Percentiles rank a stretch among this genome's conserved stretches.
Conservation (phyloP, 2,329 filamentous ascomycete genomes). For the Fusarium scirpi region DNA sequence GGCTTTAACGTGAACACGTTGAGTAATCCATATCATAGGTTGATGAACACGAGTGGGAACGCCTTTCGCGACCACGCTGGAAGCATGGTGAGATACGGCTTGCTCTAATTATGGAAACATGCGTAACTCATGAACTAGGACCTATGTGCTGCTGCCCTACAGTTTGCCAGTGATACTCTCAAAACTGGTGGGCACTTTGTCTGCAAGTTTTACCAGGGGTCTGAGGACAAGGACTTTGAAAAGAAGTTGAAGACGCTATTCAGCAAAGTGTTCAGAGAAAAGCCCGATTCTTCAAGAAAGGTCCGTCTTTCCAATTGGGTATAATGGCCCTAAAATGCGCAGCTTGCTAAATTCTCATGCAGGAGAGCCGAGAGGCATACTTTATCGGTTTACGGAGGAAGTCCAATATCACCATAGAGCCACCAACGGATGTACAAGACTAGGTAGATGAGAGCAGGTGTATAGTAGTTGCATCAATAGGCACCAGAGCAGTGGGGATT, state of each 20-base stretch:
- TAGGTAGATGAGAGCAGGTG: background rate
- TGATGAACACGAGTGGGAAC: slow-evolving; percentile 98
- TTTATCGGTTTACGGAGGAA: slow-evolving; percentile 85
- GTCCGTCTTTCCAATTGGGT: slow-evolving; percentile 60
- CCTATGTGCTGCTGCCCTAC: slow-evolving; percentile 85
- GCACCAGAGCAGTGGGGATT: background rate
- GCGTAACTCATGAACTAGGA: slow-evolving; percentile 67
- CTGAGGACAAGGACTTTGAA: slow-evolving; percentile 86
- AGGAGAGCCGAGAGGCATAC: slow-evolving; percentile 77
- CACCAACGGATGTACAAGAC: background rate
- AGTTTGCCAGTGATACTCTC: slow-evolving; percentile 87
- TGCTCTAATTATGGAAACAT: background rate
- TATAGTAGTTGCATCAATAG: background rate
- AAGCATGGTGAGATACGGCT: slow-evolving; percentile 81
- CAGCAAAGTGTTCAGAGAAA: slow-evolving; percentile 82
- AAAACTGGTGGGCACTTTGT: slow-evolving; percentile 88
- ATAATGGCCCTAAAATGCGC: background rate
- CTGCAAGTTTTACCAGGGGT: slow-evolving; percentile 96
- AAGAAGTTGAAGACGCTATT: slow-evolving; percentile 81
- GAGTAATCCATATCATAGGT: slow-evolving; percentile 96
- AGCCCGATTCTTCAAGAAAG: slow-evolving; percentile 89
- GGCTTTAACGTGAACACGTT: slow-evolving; percentile 88
- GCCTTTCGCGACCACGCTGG: slow-evolving; percentile 87
- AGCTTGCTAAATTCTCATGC: slow-evolving; percentile 5
- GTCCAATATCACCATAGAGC: slow-evolving; percentile 50